phyloP scores from a whole-genome alignment of 208 protist genomes.

The Trypanosoma melophagium region DNA sequence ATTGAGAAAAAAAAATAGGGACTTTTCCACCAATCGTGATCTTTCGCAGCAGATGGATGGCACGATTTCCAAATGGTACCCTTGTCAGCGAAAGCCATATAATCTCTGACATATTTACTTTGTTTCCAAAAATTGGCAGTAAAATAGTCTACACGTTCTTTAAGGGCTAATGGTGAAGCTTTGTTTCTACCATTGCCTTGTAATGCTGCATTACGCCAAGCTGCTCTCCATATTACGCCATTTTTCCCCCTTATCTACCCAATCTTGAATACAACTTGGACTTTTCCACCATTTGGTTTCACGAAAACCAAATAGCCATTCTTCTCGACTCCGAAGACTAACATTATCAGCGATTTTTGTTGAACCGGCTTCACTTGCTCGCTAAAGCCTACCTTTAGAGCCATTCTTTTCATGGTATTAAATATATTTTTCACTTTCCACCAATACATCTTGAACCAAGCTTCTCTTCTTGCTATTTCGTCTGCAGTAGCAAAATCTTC shows the following conservation, averaged over 20 bases:
- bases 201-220: slow-evolving; percentile 20
- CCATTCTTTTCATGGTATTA: slow-evolving; percentile 40
- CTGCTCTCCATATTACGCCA: slow-evolving; percentile 30
- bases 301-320: slow-evolving; percentile 31
- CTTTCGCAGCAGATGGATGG: slow-evolving; percentile 17
- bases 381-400: slow-evolving; percentile 27
- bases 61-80: slow-evolving; percentile 24
- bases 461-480: slow-evolving; percentile 23
- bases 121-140: slow-evolving; percentile 40
- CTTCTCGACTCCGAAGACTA: slow-evolving; percentile 28
- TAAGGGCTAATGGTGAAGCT: slow-evolving; percentile 13
- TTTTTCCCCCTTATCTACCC: slow-evolving; percentile 30
- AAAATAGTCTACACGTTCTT: slow-evolving; percentile 32
- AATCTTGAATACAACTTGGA: slow-evolving; percentile 29
- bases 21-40: slow-evolving; percentile 42
- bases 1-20: slow-evolving; percentile 32
- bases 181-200: slow-evolving; percentile 8
- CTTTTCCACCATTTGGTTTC: slow-evolving; percentile 44
- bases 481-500: slow-evolving; percentile 20
- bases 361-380: slow-evolving; percentile 15
- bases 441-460: slow-evolving; percentile 41
- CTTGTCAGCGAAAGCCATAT: slow-evolving; percentile 25
- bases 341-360: slow-evolving; percentile 10
- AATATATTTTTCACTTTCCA: slow-evolving; percentile 33
- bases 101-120: slow-evolving; percentile 36